These are phyloP conservation scores for Nakazawaea anatomiae DNA, from an alignment of 805 yeast species.

Conservation along the genomic window DNA sequence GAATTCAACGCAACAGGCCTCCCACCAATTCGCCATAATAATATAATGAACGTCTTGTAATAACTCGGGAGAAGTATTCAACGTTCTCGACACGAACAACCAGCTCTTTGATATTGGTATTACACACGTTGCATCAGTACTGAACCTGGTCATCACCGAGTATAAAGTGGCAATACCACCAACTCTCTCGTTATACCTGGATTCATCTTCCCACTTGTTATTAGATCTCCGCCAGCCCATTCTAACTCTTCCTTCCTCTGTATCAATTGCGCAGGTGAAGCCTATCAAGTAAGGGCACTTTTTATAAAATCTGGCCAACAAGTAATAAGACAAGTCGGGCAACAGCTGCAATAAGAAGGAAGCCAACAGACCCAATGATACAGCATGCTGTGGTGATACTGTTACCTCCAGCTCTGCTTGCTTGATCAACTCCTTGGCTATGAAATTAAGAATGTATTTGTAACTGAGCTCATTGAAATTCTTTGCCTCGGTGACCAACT, in stretches of 20 bases:
- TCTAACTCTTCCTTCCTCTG: conserved; percentile 71
- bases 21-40: conserved; percentile 87
- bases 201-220: conserved; percentile 51
- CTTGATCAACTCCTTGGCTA: conserved; percentile 78
- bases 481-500: conserved; percentile 43
- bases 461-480: conserved; percentile 43
- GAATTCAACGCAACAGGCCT: conserved; percentile 61
- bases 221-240: conserved; percentile 79
- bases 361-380: conserved; percentile 72
- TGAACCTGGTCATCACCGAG: conserved; percentile 61
- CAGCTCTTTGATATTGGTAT: conserved; percentile 52
- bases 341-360: conserved; percentile 41
- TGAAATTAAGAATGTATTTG: conserved; percentile 72
- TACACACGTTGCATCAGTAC: conserved; percentile 29
- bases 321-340: conserved; percentile 46
- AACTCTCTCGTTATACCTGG: conserved; percentile 76
- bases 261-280: conserved; percentile 63
- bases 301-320: conserved; percentile 79
- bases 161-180: conserved; percentile 82
- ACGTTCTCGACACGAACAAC: conserved; percentile 65
- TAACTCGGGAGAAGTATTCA: conserved; percentile 47
- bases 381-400: conserved; percentile 68
- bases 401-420: conserved; percentile 93
- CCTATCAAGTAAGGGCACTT: conserved; percentile 91
- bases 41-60: conserved; percentile 67